Percentiles rank a stretch among this genome's conserved stretches.
phyloP scores from a whole-genome alignment of 176 grass and related monocot genomes.

The Zoysia pacifica region DNA sequence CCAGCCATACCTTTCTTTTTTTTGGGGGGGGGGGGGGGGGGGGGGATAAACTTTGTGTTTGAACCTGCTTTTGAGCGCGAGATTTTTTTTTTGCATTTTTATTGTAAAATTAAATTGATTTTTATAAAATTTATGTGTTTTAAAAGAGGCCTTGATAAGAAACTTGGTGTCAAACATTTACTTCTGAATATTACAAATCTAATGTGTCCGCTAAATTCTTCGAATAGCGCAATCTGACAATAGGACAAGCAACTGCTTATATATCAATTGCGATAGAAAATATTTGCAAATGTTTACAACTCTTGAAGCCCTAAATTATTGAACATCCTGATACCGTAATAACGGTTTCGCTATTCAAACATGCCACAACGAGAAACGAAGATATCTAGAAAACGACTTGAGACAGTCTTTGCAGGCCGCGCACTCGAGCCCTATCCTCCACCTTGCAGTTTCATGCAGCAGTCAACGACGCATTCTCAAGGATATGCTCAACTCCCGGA shows the following conservation, averaged over 20 bases:
- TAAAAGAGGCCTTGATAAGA: too few species aligned
- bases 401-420: background rate
- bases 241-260: background rate
- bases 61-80: too few species aligned
- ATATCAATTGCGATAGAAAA: background rate
- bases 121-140: too few species aligned
- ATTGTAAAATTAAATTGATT: too few species aligned
- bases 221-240: background rate
- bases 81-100: too few species aligned
- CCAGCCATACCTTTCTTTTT: too few species aligned
- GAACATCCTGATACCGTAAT: background rate
- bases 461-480: background rate
- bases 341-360: background rate
- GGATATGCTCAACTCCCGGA: too few species aligned
- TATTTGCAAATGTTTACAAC: background rate
- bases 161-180: too few species aligned
- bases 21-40: too few species aligned
- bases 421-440: background rate
- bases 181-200: too few species aligned
- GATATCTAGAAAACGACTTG: background rate
- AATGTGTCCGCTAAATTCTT: too few species aligned
- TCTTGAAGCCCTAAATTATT: background rate
- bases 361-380: background rate
- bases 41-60: too few species aligned
- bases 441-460: background rate